Base-by-base conservation (phyloP, 768 basidiomycete species). In the Kwoniella dendrophila region DNA sequence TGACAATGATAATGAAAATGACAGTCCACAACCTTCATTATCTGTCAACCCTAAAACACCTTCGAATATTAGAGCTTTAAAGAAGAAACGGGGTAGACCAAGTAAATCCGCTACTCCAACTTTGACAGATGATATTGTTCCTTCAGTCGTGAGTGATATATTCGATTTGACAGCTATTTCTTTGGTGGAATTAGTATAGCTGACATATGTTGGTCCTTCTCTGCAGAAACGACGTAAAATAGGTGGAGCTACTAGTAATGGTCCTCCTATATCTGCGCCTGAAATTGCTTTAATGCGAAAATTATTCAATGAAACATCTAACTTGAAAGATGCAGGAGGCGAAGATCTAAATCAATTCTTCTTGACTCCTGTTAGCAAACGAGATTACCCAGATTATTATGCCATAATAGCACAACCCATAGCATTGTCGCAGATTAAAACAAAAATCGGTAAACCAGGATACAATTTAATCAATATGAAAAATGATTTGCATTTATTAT, bases 311-410 rank as follows among this genome's bases (percentile, higher is more conserved):
- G 70, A 68, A 10, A 64, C 68, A 38, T 74, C 73, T 41, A 63
- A 63, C 44, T 63, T 74, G 32, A 65, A 74, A 51, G 49, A 66
- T 2, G 70, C 68, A 4, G 63, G 53, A n/a, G 71, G 68, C 26
- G 75, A 79, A 55, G 61, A 67, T 30, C 67, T 76, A 41, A 75
- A 75, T 43, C 52, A 30, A 4, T 77, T 73, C 53, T 81, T 81
- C 66, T 56, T 78, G 61, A 43, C 66, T 41, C 73, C 78, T 22
- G 73, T 81, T 33, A 71, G 72, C 48, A 72, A 70, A 53, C 69
- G 73, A 59, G 86, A 88, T 59, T 94, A 94, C 72, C 91, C 92
- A 30, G 90, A 93, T 73, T 99, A 97, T 77, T 96, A 94, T 78
- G 84, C 88, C 59, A 84, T 93, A 71, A 97, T 99, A 80, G 82